Conservation (phyloP, 2,329 filamentous ascomycete species). For the Arachnomyces sp. region DNA sequence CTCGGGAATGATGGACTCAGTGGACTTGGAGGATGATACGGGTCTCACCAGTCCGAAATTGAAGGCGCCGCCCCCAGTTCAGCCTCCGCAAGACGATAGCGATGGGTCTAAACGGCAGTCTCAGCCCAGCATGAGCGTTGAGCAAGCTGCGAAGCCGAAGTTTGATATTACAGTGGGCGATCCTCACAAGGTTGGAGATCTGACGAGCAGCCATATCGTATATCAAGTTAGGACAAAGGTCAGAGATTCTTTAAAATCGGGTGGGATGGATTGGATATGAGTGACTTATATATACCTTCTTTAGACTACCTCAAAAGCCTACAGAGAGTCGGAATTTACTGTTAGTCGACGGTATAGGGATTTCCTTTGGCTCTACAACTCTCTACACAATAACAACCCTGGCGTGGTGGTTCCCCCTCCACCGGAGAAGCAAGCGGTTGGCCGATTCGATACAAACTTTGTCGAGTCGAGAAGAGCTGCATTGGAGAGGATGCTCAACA, state of each 20-base stretch:
- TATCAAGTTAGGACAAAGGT: conserved; percentile 94
- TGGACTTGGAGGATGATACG: conserved; percentile 61
- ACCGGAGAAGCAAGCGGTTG: conserved; percentile 95
- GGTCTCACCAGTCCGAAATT: conserved; percentile 55
- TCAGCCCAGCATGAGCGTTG: conserved; percentile 77
- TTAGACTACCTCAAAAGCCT: conserved; percentile 91
- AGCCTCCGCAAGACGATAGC: conserved; percentile 38
- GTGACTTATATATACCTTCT: conserved; percentile 14
- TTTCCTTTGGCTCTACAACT: conserved; percentile 96
- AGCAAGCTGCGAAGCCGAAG: conserved; percentile 85
- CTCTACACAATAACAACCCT: conserved; percentile 87
- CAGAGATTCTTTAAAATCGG: neutral
- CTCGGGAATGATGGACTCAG: conserved; percentile 53
- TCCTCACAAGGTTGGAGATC: conserved; percentile 93
- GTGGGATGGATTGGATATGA: neutral
- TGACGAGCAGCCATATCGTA: conserved; percentile 95
- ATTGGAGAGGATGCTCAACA: conserved; percentile 96
- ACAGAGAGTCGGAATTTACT: conserved; percentile 83
- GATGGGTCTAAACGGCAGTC: conserved; percentile 44
- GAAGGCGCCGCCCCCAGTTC: conserved; percentile 53
- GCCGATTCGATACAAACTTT: conserved; percentile 92
- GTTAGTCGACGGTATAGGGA: conserved; percentile 92
- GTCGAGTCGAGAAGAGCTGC: conserved; percentile 87
- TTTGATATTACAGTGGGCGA: conserved; percentile 92
- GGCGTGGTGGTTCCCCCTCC: conserved; percentile 92